Conservation (phyloP, 345 rosid genomes). For the Nasturtium officinale region DNA sequence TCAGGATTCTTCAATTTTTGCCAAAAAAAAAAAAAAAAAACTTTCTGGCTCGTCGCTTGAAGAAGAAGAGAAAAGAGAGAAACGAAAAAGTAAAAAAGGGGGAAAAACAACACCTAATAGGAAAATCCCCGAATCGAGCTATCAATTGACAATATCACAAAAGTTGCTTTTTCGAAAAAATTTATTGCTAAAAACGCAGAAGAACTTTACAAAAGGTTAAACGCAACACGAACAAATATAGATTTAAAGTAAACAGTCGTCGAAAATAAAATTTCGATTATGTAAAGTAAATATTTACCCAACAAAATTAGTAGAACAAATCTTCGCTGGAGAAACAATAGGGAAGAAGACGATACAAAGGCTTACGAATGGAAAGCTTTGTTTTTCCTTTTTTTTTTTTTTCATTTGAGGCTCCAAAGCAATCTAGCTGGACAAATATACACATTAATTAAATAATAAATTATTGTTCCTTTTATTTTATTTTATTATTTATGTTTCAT, state of each 20-base stretch:
- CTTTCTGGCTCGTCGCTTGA: slow-evolving; percentile 12
- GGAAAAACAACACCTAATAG: neutral
- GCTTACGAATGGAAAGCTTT: slow-evolving; percentile 7
- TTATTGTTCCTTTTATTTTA: neutral
- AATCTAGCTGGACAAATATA: slow-evolving; percentile 34
- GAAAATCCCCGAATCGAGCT: neutral
- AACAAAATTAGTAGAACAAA: slow-evolving; percentile 18
- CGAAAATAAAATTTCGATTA: neutral
- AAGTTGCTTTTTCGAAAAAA: neutral
- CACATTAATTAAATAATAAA: neutral
- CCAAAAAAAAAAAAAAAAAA: neutral
- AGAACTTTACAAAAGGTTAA: slow-evolving; percentile 24
- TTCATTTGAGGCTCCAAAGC: slow-evolving; percentile 26
- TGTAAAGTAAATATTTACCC: slow-evolving; percentile 23
- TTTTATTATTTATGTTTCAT: neutral
- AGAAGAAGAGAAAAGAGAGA: slow-evolving; percentile 6
- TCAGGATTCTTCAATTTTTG: slow-evolving; percentile 20
- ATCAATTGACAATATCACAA: neutral
- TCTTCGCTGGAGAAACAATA: neutral
- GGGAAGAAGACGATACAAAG: slow-evolving; percentile 35
- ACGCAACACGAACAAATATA: neutral
- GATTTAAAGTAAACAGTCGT: neutral
- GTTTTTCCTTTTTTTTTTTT: neutral
- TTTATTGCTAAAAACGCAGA: slow-evolving; percentile 30
- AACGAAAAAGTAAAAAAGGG: neutral